phyloP scores from a whole-genome alignment of 129 eudicot species.

The Tanacetum coccineum region DNA sequence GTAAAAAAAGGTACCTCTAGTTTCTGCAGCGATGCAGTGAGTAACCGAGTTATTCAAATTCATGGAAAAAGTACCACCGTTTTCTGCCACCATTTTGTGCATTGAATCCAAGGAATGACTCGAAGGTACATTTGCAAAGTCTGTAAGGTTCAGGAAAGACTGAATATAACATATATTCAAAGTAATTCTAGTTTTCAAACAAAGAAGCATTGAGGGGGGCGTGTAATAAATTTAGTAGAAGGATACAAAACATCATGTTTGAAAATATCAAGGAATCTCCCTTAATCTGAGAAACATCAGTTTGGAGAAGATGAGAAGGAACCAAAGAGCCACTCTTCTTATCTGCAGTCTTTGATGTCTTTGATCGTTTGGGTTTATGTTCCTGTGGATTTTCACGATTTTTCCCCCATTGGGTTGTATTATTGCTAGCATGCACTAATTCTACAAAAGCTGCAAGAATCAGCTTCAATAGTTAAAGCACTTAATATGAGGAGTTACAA shows the following conservation, averaged over 20 bases:
- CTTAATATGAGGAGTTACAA: not conserved
- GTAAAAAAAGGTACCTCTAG: slow-evolving; percentile 35
- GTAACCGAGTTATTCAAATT: slow-evolving; percentile 85
- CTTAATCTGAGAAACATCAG: slow-evolving; percentile 75
- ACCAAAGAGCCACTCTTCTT: slow-evolving; percentile 58
- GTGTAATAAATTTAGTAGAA: not conserved
- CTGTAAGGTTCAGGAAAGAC: slow-evolving; percentile 56
- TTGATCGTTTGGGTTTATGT: slow-evolving; percentile 49
- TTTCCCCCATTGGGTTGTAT: slow-evolving; percentile 67
- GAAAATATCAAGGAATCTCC: slow-evolving; percentile 67
- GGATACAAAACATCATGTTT: slow-evolving; percentile 84
- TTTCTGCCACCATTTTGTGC: slow-evolving; percentile 85
- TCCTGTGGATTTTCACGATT: slow-evolving; percentile 37
- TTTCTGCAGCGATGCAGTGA: slow-evolving; percentile 90
- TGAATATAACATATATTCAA: slow-evolving; percentile 5
- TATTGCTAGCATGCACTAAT: slow-evolving; percentile 85
- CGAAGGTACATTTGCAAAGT: slow-evolving; percentile 79
- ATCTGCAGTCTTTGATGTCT: slow-evolving; percentile 46
- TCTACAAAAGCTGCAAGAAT: slow-evolving; percentile 78
- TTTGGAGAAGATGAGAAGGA: slow-evolving; percentile 79
- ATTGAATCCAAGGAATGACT: slow-evolving; percentile 57
- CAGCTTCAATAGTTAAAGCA: slow-evolving; percentile 2
- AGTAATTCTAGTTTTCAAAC: not conserved
- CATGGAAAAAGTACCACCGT: slow-evolving; percentile 96
- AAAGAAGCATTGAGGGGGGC: not conserved